These are phyloP conservation scores for Yamadazyma taylorii DNA, from an alignment of 1,139 yeast genomes.

Conservation along the genomic window DNA sequence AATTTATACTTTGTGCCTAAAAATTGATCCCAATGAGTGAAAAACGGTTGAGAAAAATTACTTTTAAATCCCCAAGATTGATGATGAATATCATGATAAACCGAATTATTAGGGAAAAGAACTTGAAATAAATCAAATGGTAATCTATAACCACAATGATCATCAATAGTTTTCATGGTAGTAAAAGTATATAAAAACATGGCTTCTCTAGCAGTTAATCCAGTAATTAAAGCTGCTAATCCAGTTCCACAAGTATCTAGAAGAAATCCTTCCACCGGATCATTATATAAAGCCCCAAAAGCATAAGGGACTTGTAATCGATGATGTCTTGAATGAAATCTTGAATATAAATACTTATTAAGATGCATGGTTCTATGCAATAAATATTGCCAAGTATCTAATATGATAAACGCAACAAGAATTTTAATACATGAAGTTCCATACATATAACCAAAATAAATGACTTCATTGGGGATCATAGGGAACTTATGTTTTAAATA, in stretches of 20 bases:
- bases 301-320: constrained; percentile 94
- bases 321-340: constrained; percentile 93
- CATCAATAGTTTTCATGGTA: constrained; percentile 95
- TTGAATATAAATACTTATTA: constrained; percentile 70
- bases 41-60: constrained; percentile 96
- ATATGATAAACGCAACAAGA: constrained; percentile 61
- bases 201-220: constrained; percentile 74
- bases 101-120: constrained; percentile 90
- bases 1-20: constrained; percentile 73
- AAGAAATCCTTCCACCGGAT: constrained; percentile 89
- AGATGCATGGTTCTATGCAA: constrained; percentile 87
- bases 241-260: constrained; percentile 94
- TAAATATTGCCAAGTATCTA: constrained; percentile 95
- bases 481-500: constrained; percentile 34
- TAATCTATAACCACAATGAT: constrained; percentile 92
- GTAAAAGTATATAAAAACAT: constrained; percentile 77
- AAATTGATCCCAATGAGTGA: constrained; percentile 84
- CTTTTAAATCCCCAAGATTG: constrained; percentile 93
- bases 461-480: constrained; percentile 41
- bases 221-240: constrained; percentile 62
- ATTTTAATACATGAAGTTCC: constrained; percentile 61
- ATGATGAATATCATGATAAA: constrained; percentile 96
- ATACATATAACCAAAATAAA: constrained; percentile 55
- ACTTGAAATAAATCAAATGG: constrained; percentile 90
- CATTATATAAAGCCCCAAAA: constrained; percentile 92